phyloP scores from a whole-genome alignment of 495 filamentous ascomycete genomes.

The Hypomontagnella submonticulosa region DNA sequence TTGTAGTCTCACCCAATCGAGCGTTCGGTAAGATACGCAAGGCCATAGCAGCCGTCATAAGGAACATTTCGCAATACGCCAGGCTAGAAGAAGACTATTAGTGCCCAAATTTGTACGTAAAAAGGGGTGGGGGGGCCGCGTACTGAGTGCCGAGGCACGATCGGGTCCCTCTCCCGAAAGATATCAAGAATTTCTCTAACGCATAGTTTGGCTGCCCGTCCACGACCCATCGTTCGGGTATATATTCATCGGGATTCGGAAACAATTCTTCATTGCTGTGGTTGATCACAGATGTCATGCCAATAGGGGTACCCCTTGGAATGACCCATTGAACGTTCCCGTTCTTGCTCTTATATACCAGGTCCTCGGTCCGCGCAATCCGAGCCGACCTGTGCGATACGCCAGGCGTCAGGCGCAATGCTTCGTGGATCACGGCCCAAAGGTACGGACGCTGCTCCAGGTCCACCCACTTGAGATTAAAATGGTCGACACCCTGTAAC shows the following conservation, averaged over 20 bases:
- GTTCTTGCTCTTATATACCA: constrained; percentile 52
- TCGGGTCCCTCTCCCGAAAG: constrained; percentile 61
- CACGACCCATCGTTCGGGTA: constrained; percentile 63
- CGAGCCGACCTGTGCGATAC: constrained; percentile 54
- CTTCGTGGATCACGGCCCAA: constrained; percentile 57
- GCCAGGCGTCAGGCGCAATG: constrained; percentile 57
- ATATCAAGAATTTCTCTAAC: constrained; percentile 59
- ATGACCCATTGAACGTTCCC: constrained; percentile 48
- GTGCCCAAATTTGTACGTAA: not conserved
- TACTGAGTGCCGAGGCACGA: constrained; percentile 64
- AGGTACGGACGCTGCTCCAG: constrained; percentile 61
- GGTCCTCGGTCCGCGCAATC: constrained; percentile 45
- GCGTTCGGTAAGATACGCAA: constrained; percentile 43
- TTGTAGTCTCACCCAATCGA: constrained; percentile 37
- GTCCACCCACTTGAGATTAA: constrained; percentile 33
- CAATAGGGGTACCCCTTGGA: constrained; percentile 55
- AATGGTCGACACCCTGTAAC: constrained; percentile 37
- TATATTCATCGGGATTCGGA: constrained; percentile 58
- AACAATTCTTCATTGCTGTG: constrained; percentile 61
- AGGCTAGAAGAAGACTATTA: constrained; percentile 34
- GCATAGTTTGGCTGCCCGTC: constrained; percentile 47
- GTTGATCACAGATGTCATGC: constrained; percentile 59
- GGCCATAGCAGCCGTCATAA: constrained; percentile 44
- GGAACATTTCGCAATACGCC: constrained; percentile 48
- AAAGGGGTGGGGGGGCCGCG: constrained; percentile 9